These are phyloP conservation scores for Phytopythium vexans DNA, from an alignment of 352 stramenopile species.

Conservation along the genomic window DNA sequence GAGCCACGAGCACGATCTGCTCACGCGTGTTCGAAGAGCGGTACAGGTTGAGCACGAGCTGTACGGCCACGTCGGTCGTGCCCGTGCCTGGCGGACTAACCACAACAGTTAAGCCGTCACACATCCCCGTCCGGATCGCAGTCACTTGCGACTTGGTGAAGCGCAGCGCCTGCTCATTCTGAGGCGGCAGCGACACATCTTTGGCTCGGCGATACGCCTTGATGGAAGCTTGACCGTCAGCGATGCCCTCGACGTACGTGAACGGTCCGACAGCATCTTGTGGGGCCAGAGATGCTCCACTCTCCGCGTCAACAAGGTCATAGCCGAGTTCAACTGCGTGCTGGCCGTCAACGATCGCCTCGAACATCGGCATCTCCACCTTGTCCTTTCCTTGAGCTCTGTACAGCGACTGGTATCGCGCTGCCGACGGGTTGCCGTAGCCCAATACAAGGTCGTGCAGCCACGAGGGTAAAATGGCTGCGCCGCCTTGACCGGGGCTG, in stretches of 20 bases:
- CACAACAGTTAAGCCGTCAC: constrained; percentile 92
- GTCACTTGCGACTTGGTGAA: constrained; percentile 93
- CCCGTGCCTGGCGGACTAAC: constrained; percentile 91
- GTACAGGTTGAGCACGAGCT: constrained; percentile 94
- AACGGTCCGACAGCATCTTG: constrained; percentile 46
- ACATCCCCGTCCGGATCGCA: constrained; percentile 91
- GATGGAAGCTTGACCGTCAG: constrained; percentile 26
- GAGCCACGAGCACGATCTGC: constrained; percentile 93
- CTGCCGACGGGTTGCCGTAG: constrained; percentile 87
- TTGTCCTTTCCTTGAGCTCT: constrained; percentile 34
- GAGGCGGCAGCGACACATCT: constrained; percentile 4
- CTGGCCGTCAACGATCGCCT: constrained; percentile 40
- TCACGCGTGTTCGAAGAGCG: constrained; percentile 72
- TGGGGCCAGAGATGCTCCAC: constrained; percentile 12
- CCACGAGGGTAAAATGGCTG: constrained; percentile 86
- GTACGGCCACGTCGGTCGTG: constrained; percentile 95
- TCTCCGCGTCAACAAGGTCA: constrained; percentile 38
- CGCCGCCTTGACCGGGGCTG: too few relatives aligned
- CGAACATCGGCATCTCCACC: constrained; percentile 30
- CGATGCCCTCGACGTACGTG: constrained; percentile 41
- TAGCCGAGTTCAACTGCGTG: constrained; percentile 42
- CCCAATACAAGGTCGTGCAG: constrained; percentile 94
- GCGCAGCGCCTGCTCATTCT: constrained; percentile 30
- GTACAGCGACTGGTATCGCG: constrained; percentile 64
- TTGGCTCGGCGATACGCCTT: constrained; percentile 23